Evolutionary conservation across 148 eudicot genomes (phyloP).

Genomic region (Camellia japonica): DNA sequence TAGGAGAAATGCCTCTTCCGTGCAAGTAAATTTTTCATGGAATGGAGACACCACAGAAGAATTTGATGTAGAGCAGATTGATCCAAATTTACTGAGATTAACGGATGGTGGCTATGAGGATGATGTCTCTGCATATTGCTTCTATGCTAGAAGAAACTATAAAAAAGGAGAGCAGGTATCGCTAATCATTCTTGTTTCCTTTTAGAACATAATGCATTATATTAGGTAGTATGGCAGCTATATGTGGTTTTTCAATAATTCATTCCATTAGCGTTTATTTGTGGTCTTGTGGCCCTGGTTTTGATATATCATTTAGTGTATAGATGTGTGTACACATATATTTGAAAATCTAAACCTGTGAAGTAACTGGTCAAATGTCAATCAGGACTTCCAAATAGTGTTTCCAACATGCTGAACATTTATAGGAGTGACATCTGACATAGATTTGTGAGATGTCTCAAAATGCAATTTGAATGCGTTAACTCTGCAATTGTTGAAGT

Average conservation of each 20-base stretch:
- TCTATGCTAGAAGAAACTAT: constrained; percentile 73
- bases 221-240: neutral
- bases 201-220: neutral
- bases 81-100: constrained; percentile 41
- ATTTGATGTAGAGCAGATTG: constrained; percentile 27
- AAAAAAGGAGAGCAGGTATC: constrained; percentile 75
- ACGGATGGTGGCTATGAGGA: constrained; percentile 90
- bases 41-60: constrained; percentile 27
- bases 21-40: constrained; percentile 15
- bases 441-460: too few species aligned
- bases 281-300: neutral
- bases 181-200: neutral
- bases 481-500: too few species aligned
- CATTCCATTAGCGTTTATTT: neutral
- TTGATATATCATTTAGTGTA: neutral
- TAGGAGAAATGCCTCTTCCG: constrained; percentile 18
- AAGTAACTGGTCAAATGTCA: too few species aligned
- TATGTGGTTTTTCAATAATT: neutral
- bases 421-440: too few species aligned
- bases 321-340: neutral
- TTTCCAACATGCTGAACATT: too few species aligned
- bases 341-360: too few species aligned
- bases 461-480: too few species aligned
- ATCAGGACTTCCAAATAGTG: too few species aligned
- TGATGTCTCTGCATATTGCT: constrained; percentile 64